Evolutionary conservation across 2,329 filamentous ascomycete genomes (phyloP).

Genomic region (Trichoderma citrinoviride): DNA sequence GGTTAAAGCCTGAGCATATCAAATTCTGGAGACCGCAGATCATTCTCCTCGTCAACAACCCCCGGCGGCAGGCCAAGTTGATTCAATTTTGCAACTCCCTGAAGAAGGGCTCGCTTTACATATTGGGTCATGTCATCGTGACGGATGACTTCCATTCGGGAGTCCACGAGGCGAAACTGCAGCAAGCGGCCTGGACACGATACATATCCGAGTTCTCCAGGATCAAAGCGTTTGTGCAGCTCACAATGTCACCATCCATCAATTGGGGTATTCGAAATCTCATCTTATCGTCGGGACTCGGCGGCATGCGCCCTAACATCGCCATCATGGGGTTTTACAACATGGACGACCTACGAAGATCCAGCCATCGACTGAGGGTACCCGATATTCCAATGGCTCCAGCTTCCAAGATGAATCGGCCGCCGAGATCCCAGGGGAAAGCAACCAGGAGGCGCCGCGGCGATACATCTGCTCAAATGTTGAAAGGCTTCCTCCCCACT

Average conservation of each 20-base stretch:
- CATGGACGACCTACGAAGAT: constrained; percentile 69
- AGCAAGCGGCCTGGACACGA: constrained; percentile 79
- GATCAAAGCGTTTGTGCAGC: constrained; percentile 87
- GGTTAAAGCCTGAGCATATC: constrained; percentile 83
- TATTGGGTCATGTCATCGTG: constrained; percentile 84
- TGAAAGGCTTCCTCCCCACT: constrained; percentile 63
- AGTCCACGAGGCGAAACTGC: constrained; percentile 75
- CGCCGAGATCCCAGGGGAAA: constrained; percentile 34
- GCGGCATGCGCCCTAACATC: constrained; percentile 87
- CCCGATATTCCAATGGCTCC: constrained; percentile 47
- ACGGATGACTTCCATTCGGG: constrained; percentile 76
- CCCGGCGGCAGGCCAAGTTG: constrained; percentile 74
- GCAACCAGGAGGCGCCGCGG: constrained; percentile 42
- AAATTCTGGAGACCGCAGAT: constrained; percentile 94
- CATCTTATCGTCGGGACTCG: constrained; percentile 75
- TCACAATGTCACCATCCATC: constrained; percentile 76
- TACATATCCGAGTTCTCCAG: constrained; percentile 79
- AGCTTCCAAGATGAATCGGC: constrained; percentile 33
- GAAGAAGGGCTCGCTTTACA: constrained; percentile 83
- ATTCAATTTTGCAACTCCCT: constrained; percentile 90
- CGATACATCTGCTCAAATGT: constrained; percentile 54
- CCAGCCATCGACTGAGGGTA: constrained; percentile 55
- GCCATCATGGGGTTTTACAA: constrained; percentile 79
- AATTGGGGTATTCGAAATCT: constrained; percentile 85
- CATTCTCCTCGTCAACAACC: constrained; percentile 77